These are phyloP conservation scores for Exophiala calicioides DNA, from an alignment of 2,329 filamentous ascomycete species.

Conservation along the genomic window DNA sequence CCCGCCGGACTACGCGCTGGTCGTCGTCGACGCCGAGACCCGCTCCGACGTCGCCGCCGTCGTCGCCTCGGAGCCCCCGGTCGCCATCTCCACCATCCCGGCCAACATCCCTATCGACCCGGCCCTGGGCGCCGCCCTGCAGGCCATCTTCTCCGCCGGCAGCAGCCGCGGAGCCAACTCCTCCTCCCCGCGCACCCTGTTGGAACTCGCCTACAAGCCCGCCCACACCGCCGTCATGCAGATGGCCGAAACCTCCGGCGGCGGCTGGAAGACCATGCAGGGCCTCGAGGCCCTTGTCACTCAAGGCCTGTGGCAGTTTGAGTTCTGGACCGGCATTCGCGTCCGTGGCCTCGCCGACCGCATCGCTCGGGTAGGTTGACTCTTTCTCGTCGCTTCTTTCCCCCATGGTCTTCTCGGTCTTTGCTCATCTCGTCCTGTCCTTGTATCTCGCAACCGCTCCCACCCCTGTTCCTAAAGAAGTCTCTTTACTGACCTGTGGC, in stretches of 20 bases:
- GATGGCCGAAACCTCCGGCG: conserved; percentile 65
- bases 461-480: too few species aligned
- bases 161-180: conserved; percentile 1
- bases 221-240: conserved; percentile 80
- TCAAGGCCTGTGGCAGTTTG: conserved; percentile 82
- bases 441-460: too few species aligned
- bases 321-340: conserved; percentile 77
- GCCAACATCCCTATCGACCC: conserved; percentile 81
- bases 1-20: conserved; percentile 69
- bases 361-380: conserved; percentile 43
- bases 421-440: neutral
- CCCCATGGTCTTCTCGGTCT: neutral
- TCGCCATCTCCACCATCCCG: conserved; percentile 88
- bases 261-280: conserved; percentile 77
- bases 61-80: conserved; percentile 56
- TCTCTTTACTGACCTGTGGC: too few species aligned
- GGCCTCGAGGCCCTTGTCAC: conserved; percentile 86
- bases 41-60: neutral
- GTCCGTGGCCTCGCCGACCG: conserved; percentile 23
- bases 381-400: neutral
- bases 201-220: conserved; percentile 98
- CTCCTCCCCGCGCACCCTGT: conserved; percentile 53
- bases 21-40: conserved; percentile 54
- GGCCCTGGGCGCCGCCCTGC: conserved; percentile 66
- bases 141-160: conserved; percentile 48